Percentiles rank a stretch among this genome's conserved stretches.
Evolutionary conservation across 2,329 filamentous ascomycete genomes (phyloP).

Genomic region (Alternaria solani): DNA sequence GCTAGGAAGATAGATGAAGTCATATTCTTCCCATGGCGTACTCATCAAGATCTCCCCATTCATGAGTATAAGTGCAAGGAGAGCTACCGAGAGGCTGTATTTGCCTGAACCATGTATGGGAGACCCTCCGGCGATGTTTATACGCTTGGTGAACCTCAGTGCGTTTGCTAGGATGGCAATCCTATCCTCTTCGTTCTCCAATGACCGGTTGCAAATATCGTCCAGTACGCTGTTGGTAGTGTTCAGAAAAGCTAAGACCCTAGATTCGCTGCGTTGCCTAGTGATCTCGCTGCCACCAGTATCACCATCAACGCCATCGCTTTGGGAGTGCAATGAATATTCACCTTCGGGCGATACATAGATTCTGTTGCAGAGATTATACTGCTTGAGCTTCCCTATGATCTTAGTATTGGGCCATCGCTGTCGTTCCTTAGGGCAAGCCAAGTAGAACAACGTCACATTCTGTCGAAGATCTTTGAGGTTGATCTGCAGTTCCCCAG

Average conservation of each 20-base stretch:
- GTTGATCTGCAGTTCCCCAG: conserved; percentile 23
- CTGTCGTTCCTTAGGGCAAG: conserved; percentile 4
- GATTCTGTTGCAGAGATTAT: conserved; percentile 28
- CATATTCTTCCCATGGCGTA: neutral
- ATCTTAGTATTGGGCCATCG: conserved; percentile 19
- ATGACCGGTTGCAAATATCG: conserved; percentile 21
- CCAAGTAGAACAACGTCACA: conserved; percentile 28
- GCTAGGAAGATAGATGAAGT: neutral
- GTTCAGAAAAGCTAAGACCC: conserved; percentile 12
- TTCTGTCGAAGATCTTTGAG: conserved; percentile 18
- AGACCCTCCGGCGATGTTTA: conserved; percentile 13
- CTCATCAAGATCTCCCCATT: conserved; percentile 29
- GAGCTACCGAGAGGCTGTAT: conserved; percentile 24
- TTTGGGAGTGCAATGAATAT: neutral
- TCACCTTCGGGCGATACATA: neutral
- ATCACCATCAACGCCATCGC: neutral
- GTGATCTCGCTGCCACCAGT: neutral
- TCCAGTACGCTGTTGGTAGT: conserved; percentile 26
- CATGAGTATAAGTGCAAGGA: conserved; percentile 23
- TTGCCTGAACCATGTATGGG: neutral
- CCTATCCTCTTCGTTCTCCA: conserved; percentile 23
- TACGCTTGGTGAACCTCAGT: conserved; percentile 18
- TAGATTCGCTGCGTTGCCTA: neutral
- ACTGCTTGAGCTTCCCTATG: conserved; percentile 28
- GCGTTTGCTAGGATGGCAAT: conserved; percentile 30